phyloP scores from a whole-genome alignment of 2,329 filamentous ascomycete genomes.

The Amauroascus niger region DNA sequence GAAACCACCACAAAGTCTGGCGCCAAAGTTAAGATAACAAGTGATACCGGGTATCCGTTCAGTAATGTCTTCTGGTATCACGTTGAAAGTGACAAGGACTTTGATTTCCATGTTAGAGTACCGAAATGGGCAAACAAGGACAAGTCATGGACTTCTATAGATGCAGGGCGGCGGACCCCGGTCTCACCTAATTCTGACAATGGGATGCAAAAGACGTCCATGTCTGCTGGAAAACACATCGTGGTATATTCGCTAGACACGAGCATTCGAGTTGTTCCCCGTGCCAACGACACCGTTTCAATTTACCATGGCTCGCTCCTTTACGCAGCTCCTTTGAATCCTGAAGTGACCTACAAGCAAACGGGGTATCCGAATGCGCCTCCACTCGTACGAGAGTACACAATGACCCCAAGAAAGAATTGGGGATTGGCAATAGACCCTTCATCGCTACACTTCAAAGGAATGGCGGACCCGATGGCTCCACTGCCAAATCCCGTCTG shows the following conservation, averaged over 20 bases:
- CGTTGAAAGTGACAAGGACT: slow-evolving; percentile 29
- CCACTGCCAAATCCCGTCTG: slow-evolving; percentile 18
- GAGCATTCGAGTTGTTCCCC: slow-evolving; percentile 26
- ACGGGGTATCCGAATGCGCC: slow-evolving; percentile 24
- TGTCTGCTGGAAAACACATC: slow-evolving; percentile 28
- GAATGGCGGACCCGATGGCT: slow-evolving; percentile 12
- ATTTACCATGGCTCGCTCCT: slow-evolving; percentile 40
- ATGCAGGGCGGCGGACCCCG: slow-evolving; percentile 16
- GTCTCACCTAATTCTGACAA: slow-evolving; percentile 28
- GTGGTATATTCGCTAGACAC: slow-evolving; percentile 30
- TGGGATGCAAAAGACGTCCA: slow-evolving; percentile 31
- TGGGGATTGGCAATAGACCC: slow-evolving; percentile 29
- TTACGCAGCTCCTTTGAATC: slow-evolving; percentile 35
- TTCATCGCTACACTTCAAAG: slow-evolving; percentile 28
- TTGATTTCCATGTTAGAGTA: slow-evolving; percentile 41
- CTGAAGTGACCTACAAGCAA: slow-evolving; percentile 22
- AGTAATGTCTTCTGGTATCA: slow-evolving; percentile 33
- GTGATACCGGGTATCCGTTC: slow-evolving; percentile 46
- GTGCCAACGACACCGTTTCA: slow-evolving; percentile 37
- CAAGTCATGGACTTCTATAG: slow-evolving; percentile 20
- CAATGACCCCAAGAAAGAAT: slow-evolving; percentile 26
- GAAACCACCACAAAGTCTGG: slow-evolving; percentile 31
- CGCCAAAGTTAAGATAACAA: slow-evolving; percentile 35
- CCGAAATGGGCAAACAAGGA: slow-evolving; percentile 35
- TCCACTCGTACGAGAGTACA: slow-evolving; percentile 28